Percentiles rank a stretch among this genome's conserved stretches.
phyloP scores from a whole-genome alignment of 768 basidiomycete species.

The Russula emetica region DNA sequence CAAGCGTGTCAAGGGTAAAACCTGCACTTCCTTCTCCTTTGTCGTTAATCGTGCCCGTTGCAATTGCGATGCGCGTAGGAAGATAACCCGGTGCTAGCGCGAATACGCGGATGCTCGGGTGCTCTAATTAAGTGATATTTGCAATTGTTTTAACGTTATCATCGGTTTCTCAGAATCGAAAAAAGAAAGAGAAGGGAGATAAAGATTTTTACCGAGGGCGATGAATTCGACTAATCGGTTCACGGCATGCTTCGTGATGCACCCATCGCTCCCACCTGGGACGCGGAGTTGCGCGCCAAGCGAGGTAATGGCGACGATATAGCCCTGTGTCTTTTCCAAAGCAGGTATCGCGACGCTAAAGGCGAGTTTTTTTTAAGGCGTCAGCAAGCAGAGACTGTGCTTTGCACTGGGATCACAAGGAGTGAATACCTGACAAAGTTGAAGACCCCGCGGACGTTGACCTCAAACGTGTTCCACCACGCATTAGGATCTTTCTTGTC shows the following conservation, averaged over 20 bases:
- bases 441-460: slow-evolving; percentile 16
- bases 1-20: background rate
- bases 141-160: no score
- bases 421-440: slow-evolving; percentile 5
- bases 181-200: background rate
- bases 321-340: background rate
- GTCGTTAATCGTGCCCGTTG: background rate
- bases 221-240: slow-evolving; percentile 19
- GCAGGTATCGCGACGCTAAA: slow-evolving; percentile 3
- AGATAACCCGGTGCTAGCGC: slow-evolving; percentile 6
- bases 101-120: slow-evolving; percentile 4
- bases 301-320: slow-evolving; percentile 2
- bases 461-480: slow-evolving; percentile 22
- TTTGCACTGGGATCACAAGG: no score
- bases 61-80: background rate
- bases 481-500: slow-evolving; percentile 13
- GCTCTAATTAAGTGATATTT: background rate
- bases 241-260: slow-evolving; percentile 6
- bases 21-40: background rate
- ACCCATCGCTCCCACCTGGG: slow-evolving; percentile 11
- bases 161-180: background rate
- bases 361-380: no score
- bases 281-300: background rate
- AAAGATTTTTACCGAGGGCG: background rate
- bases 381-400: no score